These are phyloP conservation scores for Coemansia sp. DNA, from an alignment of 192 early-diverging fungal genomes.

Conservation along the genomic window DNA sequence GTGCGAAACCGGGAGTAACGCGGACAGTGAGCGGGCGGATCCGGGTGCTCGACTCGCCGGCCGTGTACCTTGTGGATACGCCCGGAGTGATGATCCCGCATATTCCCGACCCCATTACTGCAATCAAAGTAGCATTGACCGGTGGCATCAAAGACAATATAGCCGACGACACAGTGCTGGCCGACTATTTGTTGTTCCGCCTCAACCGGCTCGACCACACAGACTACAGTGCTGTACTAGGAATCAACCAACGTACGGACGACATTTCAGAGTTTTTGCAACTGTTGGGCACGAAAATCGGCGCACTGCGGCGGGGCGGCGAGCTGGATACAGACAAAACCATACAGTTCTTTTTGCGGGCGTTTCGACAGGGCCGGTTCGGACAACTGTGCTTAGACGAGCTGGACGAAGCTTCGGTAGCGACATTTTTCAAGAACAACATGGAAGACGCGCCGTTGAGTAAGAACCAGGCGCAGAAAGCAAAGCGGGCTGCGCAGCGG, in stretches of 20 bases:
- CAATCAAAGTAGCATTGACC: slow-evolving; percentile 87
- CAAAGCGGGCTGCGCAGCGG: slow-evolving; percentile 37
- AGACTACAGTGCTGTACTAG: slow-evolving; percentile 56
- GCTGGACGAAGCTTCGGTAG: slow-evolving; percentile 51
- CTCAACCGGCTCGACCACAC: slow-evolving; percentile 64
- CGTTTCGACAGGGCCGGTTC: slow-evolving; percentile 81
- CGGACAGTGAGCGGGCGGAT: slow-evolving; percentile 67
- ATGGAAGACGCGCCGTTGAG: slow-evolving; percentile 28
- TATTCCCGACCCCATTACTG: slow-evolving; percentile 73
- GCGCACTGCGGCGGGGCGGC: slow-evolving; percentile 64
- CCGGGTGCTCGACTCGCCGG: slow-evolving; percentile 84
- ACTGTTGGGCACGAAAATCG: slow-evolving; percentile 64
- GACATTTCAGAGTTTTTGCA: slow-evolving; percentile 64
- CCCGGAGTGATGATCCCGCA: slow-evolving; percentile 91
- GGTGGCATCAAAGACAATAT: slow-evolving; percentile 84
- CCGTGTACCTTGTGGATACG: slow-evolving; percentile 90
- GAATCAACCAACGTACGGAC: slow-evolving; percentile 65
- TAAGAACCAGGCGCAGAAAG: slow-evolving; percentile 47
- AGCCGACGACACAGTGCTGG: slow-evolving; percentile 76
- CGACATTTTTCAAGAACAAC: slow-evolving; percentile 48
- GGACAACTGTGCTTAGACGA: slow-evolving; percentile 85
- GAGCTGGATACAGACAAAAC: slow-evolving; percentile 65
- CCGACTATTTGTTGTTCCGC: slow-evolving; percentile 85
- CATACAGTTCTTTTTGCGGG: slow-evolving; percentile 67
- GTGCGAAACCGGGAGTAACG: slow-evolving; percentile 86